Base-by-base conservation (phyloP, 164 flowering plant species). In the Chimonanthus salicifolius region DNA sequence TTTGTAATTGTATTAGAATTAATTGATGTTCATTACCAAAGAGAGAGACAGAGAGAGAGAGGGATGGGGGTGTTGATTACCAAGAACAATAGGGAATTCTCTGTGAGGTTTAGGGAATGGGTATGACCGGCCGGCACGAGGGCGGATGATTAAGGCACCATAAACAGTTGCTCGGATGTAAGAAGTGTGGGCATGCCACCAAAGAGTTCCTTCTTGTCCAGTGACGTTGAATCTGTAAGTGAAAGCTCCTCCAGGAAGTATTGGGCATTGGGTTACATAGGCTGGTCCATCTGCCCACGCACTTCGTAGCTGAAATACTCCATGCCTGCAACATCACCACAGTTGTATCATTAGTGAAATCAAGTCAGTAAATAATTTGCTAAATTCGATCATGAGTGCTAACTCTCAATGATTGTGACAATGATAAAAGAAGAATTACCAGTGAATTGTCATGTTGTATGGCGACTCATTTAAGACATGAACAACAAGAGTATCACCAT, bases 191-290 rank as follows among this genome's bases (percentile, higher is more conserved):
- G 80, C 82, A 54, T 82, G 84, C 80, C 82, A 82, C 80, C 80
- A 82, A 0, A 82, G 80, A 1, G 82, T 82, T 6, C 84, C 84
- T 49, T 82, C 84, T 67, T 82, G 84, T 1, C 74, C 75, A 0
- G 79, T 79, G 58, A 82, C 44, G 67, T 51, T 79, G 72, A 82
- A 82, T 58, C 4, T 74, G 76, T 82, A 77, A 1, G 80, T 82
- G 75, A 65, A 82, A 20, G 63, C 73, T 54, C 49, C 73, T 16
- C 82, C 80, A 0, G 82, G 82, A 9, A 10, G 58, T 3, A 82
- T 79, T 4, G 84, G 82, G 46, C 84, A 82, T 43, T 79, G 84
- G 47, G 82, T 79, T n/a, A 74, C 79, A n/a, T 72, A 77, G 4
- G 49, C 75, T 21, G 80, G 77, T 6, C 84, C 84, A 20, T 82